phyloP scores from a whole-genome alignment of 2,329 filamentous ascomycete genomes.

The Pyrenochaeta sp. region DNA sequence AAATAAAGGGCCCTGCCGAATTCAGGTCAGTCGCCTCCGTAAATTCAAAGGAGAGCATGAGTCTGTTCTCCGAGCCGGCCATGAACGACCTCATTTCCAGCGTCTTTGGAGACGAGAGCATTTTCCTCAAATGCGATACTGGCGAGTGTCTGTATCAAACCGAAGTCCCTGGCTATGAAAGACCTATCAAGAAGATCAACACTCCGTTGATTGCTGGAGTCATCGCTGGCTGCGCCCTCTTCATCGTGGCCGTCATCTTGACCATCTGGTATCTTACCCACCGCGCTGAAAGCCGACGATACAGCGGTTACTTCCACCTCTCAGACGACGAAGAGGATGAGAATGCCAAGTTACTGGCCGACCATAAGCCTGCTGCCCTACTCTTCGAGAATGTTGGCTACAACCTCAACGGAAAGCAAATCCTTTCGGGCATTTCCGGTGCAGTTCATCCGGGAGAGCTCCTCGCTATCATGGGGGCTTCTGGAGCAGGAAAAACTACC shows the following conservation, averaged over 20 bases:
- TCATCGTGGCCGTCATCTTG: slow-evolving; percentile 86
- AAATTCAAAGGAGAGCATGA: slow-evolving; percentile 70
- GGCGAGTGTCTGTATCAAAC: slow-evolving; percentile 95
- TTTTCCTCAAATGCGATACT: slow-evolving; percentile 79
- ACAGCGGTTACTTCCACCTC: slow-evolving; percentile 77
- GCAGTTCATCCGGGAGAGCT: slow-evolving; percentile 94
- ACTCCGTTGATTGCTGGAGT: slow-evolving; percentile 94
- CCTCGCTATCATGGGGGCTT: slow-evolving; percentile 97
- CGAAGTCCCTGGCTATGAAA: slow-evolving; percentile 87
- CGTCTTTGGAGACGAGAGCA: slow-evolving; percentile 91
- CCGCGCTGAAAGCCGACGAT: slow-evolving; percentile 67
- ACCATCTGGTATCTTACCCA: slow-evolving; percentile 87
- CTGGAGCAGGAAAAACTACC: slow-evolving; percentile 95
- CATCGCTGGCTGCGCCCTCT: slow-evolving; percentile 84
- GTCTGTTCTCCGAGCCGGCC: slow-evolving; percentile 86
- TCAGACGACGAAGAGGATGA: slow-evolving; percentile 87
- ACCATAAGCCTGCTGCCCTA: slow-evolving; percentile 89
- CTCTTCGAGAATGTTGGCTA: slow-evolving; percentile 91
- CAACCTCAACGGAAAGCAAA: slow-evolving; percentile 83
- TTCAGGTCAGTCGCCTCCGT: slow-evolving; percentile 73
- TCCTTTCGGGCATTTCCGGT: slow-evolving; percentile 80
- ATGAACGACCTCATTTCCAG: slow-evolving; percentile 90
- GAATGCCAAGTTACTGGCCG: slow-evolving; percentile 81
- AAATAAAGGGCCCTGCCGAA: slow-evolving; percentile 85
- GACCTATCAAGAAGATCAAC: slow-evolving; percentile 93